Conservation (phyloP, 2,329 filamentous ascomycete species). For the Raffaelea ambrosiae region DNA sequence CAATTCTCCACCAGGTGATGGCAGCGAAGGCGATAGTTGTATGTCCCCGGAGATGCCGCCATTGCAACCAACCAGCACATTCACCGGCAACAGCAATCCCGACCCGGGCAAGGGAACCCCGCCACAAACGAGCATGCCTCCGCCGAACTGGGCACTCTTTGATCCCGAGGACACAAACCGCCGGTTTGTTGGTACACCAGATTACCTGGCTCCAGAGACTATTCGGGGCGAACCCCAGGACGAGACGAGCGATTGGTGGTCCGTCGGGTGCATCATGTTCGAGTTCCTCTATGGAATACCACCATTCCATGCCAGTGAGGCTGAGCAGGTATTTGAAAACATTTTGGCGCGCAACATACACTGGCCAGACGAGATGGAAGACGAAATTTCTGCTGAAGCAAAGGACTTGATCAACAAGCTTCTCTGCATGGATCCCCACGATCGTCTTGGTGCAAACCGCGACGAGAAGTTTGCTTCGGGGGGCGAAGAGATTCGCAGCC, state of each 20-base stretch:
- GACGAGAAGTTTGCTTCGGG: conserved; percentile 76
- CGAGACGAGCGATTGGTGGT: conserved; percentile 99
- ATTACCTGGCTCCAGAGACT: conserved; percentile 94
- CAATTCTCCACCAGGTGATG: conserved; percentile 63
- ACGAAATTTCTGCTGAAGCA: conserved; percentile 74
- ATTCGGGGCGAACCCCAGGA: conserved; percentile 94
- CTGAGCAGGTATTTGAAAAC: conserved; percentile 94
- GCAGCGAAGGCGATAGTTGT: conserved; percentile 55
- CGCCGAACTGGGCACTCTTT: conserved; percentile 87
- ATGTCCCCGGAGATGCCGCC: conserved; percentile 66
- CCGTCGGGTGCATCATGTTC: conserved; percentile 94
- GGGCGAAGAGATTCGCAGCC: conserved; percentile 81
- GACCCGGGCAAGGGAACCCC: conserved; percentile 45
- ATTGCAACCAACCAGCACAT: conserved; percentile 34
- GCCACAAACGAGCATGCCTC: conserved; percentile 63
- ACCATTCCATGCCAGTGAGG: conserved; percentile 83
- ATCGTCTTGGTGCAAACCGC: conserved; percentile 77
- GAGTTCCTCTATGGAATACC: conserved; percentile 91
- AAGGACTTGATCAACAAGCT: conserved; percentile 92
- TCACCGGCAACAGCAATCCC: too few species aligned
- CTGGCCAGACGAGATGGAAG: conserved; percentile 80
- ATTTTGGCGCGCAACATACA: conserved; percentile 83
- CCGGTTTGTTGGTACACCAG: conserved; percentile 91
- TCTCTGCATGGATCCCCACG: conserved; percentile 72
- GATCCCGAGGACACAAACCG: conserved; percentile 90